phyloP scores from a whole-genome alignment of 2,329 filamentous ascomycete genomes.

The Colletotrichum tropicicola region DNA sequence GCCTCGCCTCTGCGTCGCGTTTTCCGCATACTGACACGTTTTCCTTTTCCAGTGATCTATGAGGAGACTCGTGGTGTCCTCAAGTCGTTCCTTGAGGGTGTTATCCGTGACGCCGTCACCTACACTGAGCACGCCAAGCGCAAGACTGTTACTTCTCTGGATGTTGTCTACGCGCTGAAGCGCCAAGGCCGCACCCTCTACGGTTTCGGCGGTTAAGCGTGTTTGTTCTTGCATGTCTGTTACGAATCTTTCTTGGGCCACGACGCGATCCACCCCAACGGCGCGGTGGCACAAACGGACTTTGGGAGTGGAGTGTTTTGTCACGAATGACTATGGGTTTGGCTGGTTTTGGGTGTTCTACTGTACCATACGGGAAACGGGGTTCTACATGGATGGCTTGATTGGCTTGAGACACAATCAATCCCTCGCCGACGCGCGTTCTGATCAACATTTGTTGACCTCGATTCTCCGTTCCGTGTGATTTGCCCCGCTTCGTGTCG shows the following conservation, averaged over 20 bases:
- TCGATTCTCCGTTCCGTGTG: not conserved
- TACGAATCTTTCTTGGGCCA: conserved; percentile 43
- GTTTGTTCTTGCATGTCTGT: conserved; percentile 42
- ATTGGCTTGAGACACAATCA: conserved; percentile 30
- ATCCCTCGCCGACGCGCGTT: conserved; percentile 30
- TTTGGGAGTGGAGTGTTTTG: conserved; percentile 44
- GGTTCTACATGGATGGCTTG: conserved; percentile 40
- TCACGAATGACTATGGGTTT: conserved; percentile 52
- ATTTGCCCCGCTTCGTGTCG: too few species aligned
- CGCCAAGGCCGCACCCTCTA: conserved; percentile 81
- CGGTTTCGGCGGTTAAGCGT: conserved; percentile 84
- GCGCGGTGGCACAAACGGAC: conserved; percentile 24
- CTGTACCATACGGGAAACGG: conserved; percentile 54
- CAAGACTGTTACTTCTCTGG: conserved; percentile 79
- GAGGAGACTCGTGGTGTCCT: conserved; percentile 81
- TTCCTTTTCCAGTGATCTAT: conserved; percentile 69
- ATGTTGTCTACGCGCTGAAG: conserved; percentile 75
- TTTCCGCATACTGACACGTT: conserved; percentile 26
- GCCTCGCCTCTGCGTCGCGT: not conserved
- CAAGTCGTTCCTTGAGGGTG: conserved; percentile 81
- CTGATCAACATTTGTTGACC: conserved; percentile 19
- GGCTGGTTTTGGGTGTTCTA: conserved; percentile 53
- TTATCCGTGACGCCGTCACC: conserved; percentile 80
- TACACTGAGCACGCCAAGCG: conserved; percentile 85
- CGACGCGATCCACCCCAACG: conserved; percentile 25